Evolutionary conservation across 768 basidiomycete species (phyloP), one percentile per base, ranked within the genome.

Genomic region (Tricholoma matsutake): DNA sequence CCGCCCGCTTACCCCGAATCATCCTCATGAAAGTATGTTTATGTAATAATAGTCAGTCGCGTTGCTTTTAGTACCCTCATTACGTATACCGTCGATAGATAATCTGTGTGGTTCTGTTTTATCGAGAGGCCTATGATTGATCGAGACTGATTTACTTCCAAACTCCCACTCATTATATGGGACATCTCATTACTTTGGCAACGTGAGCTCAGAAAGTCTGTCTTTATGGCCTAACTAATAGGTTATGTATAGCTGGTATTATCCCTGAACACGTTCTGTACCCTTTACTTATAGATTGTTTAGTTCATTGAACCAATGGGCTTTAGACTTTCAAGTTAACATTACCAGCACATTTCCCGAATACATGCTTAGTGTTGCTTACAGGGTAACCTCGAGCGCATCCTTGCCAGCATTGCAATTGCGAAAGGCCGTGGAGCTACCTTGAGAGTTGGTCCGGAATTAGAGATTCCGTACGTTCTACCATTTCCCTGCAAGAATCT

Each of bases 251-350:
- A 65, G 65, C 62, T 67, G 66, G 64, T 67, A 63, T 47, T 64
- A 32, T n/a, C 25, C 16, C 5, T 53, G 11, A 8, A 53, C 4
- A 53, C 31, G 18, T 18, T 8, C 16, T 32, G 4, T 29, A 31
- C 25, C 22, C 31, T n/a, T 31, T 31, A 1, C 57, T 64, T 11
- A 63, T 51, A 35, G 25, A 35, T 43, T 22, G 61, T 32, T 58
- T 66, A 96, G 94, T 72, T 95, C 94, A 14, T 79, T 99, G 29
- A 96, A 98, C 69, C 96, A 99, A 75, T 98, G 96, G 94, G 92
- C 97, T 6, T 76, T 98, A 39, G 96, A 98, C 72, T 98, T 98
- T 63, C 87, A 96, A 71, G 95, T 90, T 31, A 68, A 63, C 78
- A 63, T 13, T 29, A 10, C 13, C 43, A 6, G 2, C 8, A 49